Conservation (phyloP, 169 alveolate species). For the Ichthyophthirius multifiliis region DNA sequence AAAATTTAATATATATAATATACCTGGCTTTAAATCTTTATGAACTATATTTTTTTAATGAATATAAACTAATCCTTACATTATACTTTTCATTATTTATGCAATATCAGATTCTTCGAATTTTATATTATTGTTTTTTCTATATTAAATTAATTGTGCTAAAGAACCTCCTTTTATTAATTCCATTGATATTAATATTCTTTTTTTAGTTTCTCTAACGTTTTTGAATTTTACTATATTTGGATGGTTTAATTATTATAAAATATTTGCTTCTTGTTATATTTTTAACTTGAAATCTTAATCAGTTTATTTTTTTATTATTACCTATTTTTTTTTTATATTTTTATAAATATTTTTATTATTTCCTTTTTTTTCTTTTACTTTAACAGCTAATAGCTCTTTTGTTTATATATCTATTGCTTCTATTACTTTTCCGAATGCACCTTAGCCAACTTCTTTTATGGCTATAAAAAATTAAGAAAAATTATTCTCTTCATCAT, state of each 20-base stretch:
- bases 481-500: no score
- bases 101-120: constrained; percentile 45
- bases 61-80: constrained; percentile 69
- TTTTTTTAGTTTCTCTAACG: constrained; percentile 43
- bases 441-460: constrained; percentile 43
- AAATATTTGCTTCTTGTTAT: constrained; percentile 45
- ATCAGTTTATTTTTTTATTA: constrained; percentile 2
- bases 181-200: constrained; percentile 47
- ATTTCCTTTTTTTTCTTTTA: no score
- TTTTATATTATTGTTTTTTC: background rate
- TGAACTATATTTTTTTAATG: constrained; percentile 77
- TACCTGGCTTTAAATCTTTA: constrained; percentile 64
- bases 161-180: constrained; percentile 43
- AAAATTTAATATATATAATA: background rate
- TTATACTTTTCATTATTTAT: constrained; percentile 57
- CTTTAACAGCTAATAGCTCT: constrained; percentile 44
- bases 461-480: no score
- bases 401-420: constrained; percentile 14
- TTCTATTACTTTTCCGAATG: constrained; percentile 51
- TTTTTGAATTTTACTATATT: constrained; percentile 51
- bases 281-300: background rate
- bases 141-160: constrained; percentile 11
- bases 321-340: constrained; percentile 25
- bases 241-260: constrained; percentile 49
- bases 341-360: no score